These are phyloP conservation scores for Talaromyces islandicus DNA, from an alignment of 2,329 filamentous ascomycete species.

Conservation along the genomic window DNA sequence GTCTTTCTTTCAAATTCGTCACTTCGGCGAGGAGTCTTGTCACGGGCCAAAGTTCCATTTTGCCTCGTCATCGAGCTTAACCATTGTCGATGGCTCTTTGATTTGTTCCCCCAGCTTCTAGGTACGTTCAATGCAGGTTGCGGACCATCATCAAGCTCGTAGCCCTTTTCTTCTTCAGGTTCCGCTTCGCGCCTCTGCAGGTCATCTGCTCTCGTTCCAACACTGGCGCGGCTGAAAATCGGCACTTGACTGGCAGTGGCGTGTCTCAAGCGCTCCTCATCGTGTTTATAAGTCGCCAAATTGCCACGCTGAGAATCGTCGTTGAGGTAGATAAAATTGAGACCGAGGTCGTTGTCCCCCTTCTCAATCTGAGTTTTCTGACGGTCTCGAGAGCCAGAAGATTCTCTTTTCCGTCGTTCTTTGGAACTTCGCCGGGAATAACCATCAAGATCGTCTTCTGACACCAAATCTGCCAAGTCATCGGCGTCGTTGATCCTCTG, in stretches of 20 bases:
- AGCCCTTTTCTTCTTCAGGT: constrained; percentile 13
- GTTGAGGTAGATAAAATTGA: constrained; percentile 28
- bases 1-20: constrained; percentile 9
- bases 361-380: constrained; percentile 8
- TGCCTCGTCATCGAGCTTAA: constrained; percentile 24
- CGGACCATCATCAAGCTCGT: constrained; percentile 17
- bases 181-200: constrained; percentile 30
- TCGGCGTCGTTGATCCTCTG: constrained; percentile 33
- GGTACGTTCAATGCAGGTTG: constrained; percentile 32
- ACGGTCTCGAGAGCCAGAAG: constrained; percentile 16
- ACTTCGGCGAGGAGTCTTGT: constrained; percentile 7
- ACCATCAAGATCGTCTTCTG: constrained; percentile 22
- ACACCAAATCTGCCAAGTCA: constrained; percentile 28
- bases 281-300: constrained; percentile 28
- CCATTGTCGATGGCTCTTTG: constrained; percentile 28
- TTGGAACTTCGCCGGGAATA: constrained; percentile 12
- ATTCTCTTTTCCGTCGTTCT: constrained; percentile 17
- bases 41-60: constrained; percentile 15
- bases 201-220: constrained; percentile 27
- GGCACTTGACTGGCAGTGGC: constrained; percentile 34
- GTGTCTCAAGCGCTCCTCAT: constrained; percentile 34
- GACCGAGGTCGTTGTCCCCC: constrained; percentile 15
- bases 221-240: constrained; percentile 34
- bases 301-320: constrained; percentile 29
- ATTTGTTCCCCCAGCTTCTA: constrained; percentile 30